Base-by-base conservation (phyloP, 176 grass and related monocot genomes). In the Carex cristatella region DNA sequence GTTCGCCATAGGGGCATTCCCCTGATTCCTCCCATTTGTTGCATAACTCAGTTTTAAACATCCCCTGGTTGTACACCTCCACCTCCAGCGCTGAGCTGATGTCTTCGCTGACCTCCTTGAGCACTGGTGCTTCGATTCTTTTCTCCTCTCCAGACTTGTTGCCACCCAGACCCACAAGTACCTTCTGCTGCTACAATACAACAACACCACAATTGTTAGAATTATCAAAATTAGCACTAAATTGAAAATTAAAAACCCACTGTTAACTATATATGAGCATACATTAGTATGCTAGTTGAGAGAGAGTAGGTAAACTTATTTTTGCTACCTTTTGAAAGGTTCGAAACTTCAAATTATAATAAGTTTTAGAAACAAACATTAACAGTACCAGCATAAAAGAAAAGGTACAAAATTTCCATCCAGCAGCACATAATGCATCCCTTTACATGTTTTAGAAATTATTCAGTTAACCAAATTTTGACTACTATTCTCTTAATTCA, bases 1-100 rank as follows among this genome's bases (percentile, higher is more conserved):
- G 91, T 30, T 92, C 87, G 2, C 90, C 87, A 84, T 99, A 99
- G 10, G 93, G 93, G 65, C 97, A 99, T 55, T 73, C 85, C 48
- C 97, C 91, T 4, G 83, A 96, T 84, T 99, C 93, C 88, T 96
- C 93, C 97, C 97, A 99, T 73, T 99, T 99, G 90, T 99, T 99
- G 93, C 97, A 99, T 18, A 99, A 88, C 91, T 99, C 97, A 31
- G 93, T 96, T 88, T 99, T 99, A 87, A 96, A 90, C 97, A 92
- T 99, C 46, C 97, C 97, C 85, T 99, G 97, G 88, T 92, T 90
- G 91, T 80, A 99, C 79, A 99, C 97, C 77, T 99, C 93, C 87
- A 99, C 66, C 85, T 99, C 93, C 73, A 87, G n/a, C 16, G 80
- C 85, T 12, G 72, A 86, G 55, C 30, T 77, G 30, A 30, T 46